Percentiles rank a stretch among this genome's conserved stretches.
phyloP scores from a whole-genome alignment of 148 eudicot genomes.

The Hydrangea macrophylla region DNA sequence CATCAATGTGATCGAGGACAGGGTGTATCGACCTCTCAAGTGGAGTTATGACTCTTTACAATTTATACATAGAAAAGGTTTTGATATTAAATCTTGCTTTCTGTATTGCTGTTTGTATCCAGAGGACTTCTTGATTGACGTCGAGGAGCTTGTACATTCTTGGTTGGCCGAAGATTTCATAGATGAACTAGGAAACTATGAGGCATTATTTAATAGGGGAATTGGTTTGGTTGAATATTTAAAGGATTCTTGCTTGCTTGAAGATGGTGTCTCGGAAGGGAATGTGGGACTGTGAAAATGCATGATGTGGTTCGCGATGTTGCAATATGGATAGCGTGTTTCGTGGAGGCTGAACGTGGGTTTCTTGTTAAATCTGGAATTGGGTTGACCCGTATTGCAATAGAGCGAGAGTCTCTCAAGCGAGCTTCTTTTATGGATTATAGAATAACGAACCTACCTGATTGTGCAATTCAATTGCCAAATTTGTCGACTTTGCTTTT shows the following conservation, averaged over 20 bases:
- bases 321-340: slow-evolving; percentile 9
- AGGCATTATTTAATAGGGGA: slow-evolving; percentile 11
- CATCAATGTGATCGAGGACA: not conserved
- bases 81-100: slow-evolving; percentile 15
- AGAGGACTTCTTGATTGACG: slow-evolving; percentile 13
- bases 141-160: slow-evolving; percentile 13
- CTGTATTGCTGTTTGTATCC: slow-evolving; percentile 25
- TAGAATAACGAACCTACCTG: slow-evolving; percentile 1
- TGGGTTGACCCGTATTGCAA: not conserved
- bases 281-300: slow-evolving; percentile 17
- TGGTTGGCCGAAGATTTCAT: slow-evolving; percentile 18
- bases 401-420: not conserved
- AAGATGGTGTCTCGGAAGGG: not conserved
- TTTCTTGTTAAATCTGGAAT: slow-evolving; percentile 3
- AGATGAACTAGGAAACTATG: not conserved
- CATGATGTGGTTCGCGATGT: slow-evolving; percentile 23
- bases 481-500: slow-evolving; percentile 12
- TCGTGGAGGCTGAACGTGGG: not conserved
- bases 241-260: slow-evolving; percentile 20
- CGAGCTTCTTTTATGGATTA: slow-evolving; percentile 12
- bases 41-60: slow-evolving; percentile 19
- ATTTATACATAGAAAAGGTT: not conserved
- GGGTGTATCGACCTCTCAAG: slow-evolving; percentile 6
- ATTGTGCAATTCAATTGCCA: slow-evolving; percentile 1
- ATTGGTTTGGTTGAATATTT: slow-evolving; percentile 10